Conservation (phyloP, 352 stramenopile genomes). For the Phytopythium cucurbitacearum region DNA sequence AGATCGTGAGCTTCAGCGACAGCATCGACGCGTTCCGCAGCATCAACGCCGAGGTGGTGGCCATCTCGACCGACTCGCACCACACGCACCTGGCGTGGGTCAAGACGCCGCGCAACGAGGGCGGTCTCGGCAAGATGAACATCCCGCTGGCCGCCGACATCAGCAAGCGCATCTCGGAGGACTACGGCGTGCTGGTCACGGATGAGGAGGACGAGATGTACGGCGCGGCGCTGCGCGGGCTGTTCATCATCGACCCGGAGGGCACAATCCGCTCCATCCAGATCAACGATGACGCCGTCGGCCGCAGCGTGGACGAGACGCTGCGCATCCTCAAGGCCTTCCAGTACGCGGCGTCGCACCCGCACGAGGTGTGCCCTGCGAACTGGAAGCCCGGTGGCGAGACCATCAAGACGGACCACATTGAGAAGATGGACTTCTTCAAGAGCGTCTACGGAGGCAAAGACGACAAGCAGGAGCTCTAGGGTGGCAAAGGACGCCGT, state of each 20-base stretch:
- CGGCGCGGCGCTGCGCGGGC: conserved; percentile 61
- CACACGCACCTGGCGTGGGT: conserved; percentile 84
- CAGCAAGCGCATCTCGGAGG: conserved; percentile 79
- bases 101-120: conserved; percentile 73
- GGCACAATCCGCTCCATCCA: conserved; percentile 81
- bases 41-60: conserved; percentile 76
- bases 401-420: conserved; percentile 84
- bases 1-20: conserved; percentile 84
- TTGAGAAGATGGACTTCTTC: conserved; percentile 83
- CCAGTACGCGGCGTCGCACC: conserved; percentile 69
- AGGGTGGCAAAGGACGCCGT: neutral
- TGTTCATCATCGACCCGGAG: conserved; percentile 85
- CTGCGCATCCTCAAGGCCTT: conserved; percentile 84
- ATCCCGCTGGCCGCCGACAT: conserved; percentile 79
- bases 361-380: conserved; percentile 80
- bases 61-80: conserved; percentile 82
- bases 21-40: conserved; percentile 60
- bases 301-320: conserved; percentile 79
- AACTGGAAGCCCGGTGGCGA: conserved; percentile 83
- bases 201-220: conserved; percentile 80
- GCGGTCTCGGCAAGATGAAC: conserved; percentile 79
- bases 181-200: conserved; percentile 84
- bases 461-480: conserved; percentile 50
- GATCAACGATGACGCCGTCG: conserved; percentile 83
- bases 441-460: conserved; percentile 70